Conservation (phyloP, 805 yeast species). For the Saccharomycopsis synnaedendra region DNA sequence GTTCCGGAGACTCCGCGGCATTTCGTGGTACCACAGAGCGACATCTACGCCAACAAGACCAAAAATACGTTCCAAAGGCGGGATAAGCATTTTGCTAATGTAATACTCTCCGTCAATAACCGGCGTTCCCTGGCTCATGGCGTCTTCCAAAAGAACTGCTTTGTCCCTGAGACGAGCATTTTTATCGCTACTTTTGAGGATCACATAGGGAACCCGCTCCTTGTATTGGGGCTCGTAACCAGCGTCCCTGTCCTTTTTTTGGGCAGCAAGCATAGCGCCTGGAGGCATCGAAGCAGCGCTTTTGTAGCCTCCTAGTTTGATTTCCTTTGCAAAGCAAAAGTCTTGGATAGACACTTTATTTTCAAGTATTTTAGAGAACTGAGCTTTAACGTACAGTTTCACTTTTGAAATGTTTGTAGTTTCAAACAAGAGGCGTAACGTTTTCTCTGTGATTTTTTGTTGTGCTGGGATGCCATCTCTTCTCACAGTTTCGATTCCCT, state of each 20-base stretch:
- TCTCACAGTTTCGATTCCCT: conserved; percentile 91
- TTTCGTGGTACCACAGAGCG: conserved; percentile 58
- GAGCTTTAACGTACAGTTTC: conserved; percentile 49
- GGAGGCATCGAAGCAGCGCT: conserved; percentile 70
- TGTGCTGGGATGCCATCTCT: conserved; percentile 94
- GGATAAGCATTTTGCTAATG: conserved; percentile 70
- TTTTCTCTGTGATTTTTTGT: conserved; percentile 65
- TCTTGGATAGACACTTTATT: conserved; percentile 64
- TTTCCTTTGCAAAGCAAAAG: conserved; percentile 87
- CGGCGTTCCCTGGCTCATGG: conserved; percentile 31
- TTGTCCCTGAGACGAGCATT: conserved; percentile 58
- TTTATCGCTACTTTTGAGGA: conserved; percentile 37
- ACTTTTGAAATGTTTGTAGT: conserved; percentile 60
- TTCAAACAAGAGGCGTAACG: conserved; percentile 59
- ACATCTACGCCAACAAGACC: conserved; percentile 76
- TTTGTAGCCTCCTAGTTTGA: conserved; percentile 73
- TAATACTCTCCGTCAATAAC: conserved; percentile 73
- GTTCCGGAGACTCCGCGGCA: conserved; percentile 34
- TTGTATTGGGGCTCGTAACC: conserved; percentile 76
- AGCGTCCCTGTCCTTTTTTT: conserved; percentile 28
- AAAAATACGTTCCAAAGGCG: conserved; percentile 82
- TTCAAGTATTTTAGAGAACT: conserved; percentile 55
- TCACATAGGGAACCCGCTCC: conserved; percentile 84
- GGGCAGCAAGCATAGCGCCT: conserved; percentile 75
- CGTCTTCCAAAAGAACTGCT: conserved; percentile 68